Evolutionary conservation across 2,329 filamentous ascomycete genomes (phyloP), one percentile per base, ranked within the genome.

Genomic region (Aspergillus glaucus): DNA sequence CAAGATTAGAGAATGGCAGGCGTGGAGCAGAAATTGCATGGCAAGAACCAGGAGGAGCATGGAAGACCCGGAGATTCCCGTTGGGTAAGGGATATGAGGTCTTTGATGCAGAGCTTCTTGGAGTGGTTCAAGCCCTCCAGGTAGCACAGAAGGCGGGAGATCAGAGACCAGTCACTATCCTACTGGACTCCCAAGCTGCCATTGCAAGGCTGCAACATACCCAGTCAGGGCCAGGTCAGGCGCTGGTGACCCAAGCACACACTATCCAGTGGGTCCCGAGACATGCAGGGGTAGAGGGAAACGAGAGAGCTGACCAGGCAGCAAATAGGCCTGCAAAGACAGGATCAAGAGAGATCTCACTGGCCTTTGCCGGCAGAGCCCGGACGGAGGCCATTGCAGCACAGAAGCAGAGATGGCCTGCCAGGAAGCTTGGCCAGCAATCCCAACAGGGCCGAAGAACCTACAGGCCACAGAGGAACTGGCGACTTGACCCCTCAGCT

Each of bases 261-360:
- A 15, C n/a, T 14, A 39, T 47, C 15, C 34, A 41, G 19, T 50
- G 45, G 45, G 49, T 45, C 14, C 49, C 40, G 8, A 32, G 45
- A 21, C 45, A 50, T 37, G 26, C 26, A 28, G 45, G 45, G n/a
- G 39, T 47, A 15, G 41, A 43, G 32, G 45, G 45, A 3, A 50
- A 50, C 40, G 26, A 50, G 34, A 36, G 30, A 39, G 49, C 45
- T 19, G 49, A 50, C 34, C 39, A 48, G 36, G 49, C 49, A 17
- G 45, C 49, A 10, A 48, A 48, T 37, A 37, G n/a, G 34, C 34
- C 34, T 6, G 4, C 34, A 15, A 3, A n/a, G 14, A 37, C 12
- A 37, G 34, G 1, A 3, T 6, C 34, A 37, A 37, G 34, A 37
- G 34, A 37, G 34, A 15, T 37, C 6, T 37, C 34, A 3, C 34